A percentile compares a stretch with the other conserved stretches of the same genome.
Conservation (phyloP, 1,139 yeast genomes). For the Arxiozyma heterogenica region DNA sequence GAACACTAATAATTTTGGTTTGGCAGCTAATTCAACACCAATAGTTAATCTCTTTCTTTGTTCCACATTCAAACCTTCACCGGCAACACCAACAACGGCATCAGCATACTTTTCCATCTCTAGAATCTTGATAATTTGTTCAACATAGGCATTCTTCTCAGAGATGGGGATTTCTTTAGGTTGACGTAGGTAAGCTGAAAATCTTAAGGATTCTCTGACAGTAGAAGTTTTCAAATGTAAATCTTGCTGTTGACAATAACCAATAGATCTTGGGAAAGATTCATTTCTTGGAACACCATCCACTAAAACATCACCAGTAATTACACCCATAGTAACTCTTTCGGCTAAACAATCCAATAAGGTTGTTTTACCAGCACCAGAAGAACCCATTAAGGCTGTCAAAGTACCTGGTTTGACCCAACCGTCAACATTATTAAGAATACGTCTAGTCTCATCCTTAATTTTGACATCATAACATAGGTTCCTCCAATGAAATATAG, state of each 20-base stretch:
- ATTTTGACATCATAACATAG: constrained; percentile 66
- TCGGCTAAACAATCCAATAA: constrained; percentile 65
- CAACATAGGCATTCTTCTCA: constrained; percentile 66
- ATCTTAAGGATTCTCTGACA: constrained; percentile 68
- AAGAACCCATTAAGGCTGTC: constrained; percentile 79
- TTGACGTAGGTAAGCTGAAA: constrained; percentile 69
- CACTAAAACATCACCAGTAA: constrained; percentile 67
- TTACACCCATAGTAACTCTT: constrained; percentile 70
- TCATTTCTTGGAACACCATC: constrained; percentile 60
- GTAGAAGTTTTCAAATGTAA: constrained; percentile 66
- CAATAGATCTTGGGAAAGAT: constrained; percentile 74
- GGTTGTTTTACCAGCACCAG: constrained; percentile 85
- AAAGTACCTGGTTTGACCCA: constrained; percentile 74
- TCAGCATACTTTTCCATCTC: constrained; percentile 71
- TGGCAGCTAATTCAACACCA: constrained; percentile 83
- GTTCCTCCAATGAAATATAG: constrained; percentile 73
- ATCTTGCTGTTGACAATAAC: constrained; percentile 81
- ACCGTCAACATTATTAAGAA: constrained; percentile 65
- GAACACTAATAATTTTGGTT: constrained; percentile 70
- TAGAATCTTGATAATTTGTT: constrained; percentile 55
- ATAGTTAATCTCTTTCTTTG: constrained; percentile 79
- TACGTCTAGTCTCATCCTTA: constrained; percentile 54
- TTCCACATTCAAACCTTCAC: constrained; percentile 73
- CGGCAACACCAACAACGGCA: constrained; percentile 78
- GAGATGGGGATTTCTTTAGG: constrained; percentile 42